Evolutionary conservation across 2,329 filamentous ascomycete species (phyloP), one percentile per base, ranked within the genome.

Genomic region (Cordyceps militaris): DNA sequence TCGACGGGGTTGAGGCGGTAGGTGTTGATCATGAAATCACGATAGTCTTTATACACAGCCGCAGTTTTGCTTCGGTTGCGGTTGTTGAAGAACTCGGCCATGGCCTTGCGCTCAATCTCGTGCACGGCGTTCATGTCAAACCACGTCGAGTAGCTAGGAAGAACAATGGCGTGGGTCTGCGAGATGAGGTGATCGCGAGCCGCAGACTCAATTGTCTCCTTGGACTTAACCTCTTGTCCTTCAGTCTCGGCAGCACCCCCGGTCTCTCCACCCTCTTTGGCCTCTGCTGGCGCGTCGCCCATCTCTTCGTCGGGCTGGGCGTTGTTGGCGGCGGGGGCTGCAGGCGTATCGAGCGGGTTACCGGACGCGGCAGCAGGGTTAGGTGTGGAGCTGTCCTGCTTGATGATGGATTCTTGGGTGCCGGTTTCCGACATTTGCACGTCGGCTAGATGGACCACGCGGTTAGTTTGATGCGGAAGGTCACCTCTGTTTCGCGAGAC

Each of bases 11-110:
- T 99, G 58, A 99, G 78, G 38, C 94, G 87, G 74, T 99, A 99
- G 14, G 94, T 97, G 76, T 99, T 99, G 76, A 99, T 91, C 94
- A 99, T 99, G 70, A 99, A 99, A 70, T 99, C 94, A 65, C 94
- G 87, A 74, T 99, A 99, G 70, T 99, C 94, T 74, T 97, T 97
- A 79, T 99, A 99, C 23, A 97, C 90, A 50, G 91, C 87, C 1
- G 91, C 88, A 0, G 94, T 99, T 77, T 99, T 99, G 84, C 94
- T 97, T 67, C 94, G 88, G 74, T 99, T 99, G 60, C 94, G 85
- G 72, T 86, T 93, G 77, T 99, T 99, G 83, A 99, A 99, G 76
- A 97, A 99, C 71, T 99, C 94, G 21, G 93, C 91, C 64, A 99
- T 81, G 8, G 91, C 91, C 74, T 97, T 99, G 69, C 88, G 89